A percentile compares a stretch with the other conserved stretches of the same genome.
These are phyloP conservation scores for Viola pubescens DNA, from an alignment of 441 rosid species.

Conservation along the genomic window DNA sequence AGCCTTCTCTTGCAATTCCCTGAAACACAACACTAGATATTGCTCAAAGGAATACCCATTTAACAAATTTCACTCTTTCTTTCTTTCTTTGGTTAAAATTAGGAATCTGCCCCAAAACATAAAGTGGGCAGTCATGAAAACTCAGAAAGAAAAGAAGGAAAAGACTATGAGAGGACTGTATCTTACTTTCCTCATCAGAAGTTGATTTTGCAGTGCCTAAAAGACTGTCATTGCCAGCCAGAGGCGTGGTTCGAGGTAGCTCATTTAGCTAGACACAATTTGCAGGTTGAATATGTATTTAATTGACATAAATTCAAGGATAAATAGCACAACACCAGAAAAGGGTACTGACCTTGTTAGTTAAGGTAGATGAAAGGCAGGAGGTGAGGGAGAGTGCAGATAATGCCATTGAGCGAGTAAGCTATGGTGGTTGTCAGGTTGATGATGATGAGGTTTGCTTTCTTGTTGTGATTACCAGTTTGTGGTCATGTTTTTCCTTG, in stretches of 20 bases:
- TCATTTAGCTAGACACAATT: slow-evolving; percentile 32
- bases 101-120: background rate
- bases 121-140: background rate
- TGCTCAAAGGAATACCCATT: too few species aligned
- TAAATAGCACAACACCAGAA: background rate
- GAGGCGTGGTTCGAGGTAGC: slow-evolving; percentile 21
- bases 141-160: background rate
- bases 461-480: background rate
- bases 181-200: slow-evolving; percentile 38
- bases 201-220: slow-evolving; percentile 19
- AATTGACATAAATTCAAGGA: background rate
- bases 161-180: slow-evolving; percentile 2
- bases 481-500: slow-evolving; percentile 14
- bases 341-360: slow-evolving; percentile 31
- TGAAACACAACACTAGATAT: slow-evolving; percentile 3
- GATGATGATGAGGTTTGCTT: slow-evolving; percentile 3
- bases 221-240: slow-evolving; percentile 19
- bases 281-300: background rate
- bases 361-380: slow-evolving; percentile 35
- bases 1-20: slow-evolving; percentile 55
- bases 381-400: slow-evolving; percentile 42
- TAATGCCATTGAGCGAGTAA: slow-evolving; percentile 36
- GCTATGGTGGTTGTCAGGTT: slow-evolving; percentile 9
- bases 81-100: too few species aligned
- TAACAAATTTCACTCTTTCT: too few species aligned